Conservation (phyloP, 495 filamentous ascomycete genomes). For the Trichocladium antarcticum region DNA sequence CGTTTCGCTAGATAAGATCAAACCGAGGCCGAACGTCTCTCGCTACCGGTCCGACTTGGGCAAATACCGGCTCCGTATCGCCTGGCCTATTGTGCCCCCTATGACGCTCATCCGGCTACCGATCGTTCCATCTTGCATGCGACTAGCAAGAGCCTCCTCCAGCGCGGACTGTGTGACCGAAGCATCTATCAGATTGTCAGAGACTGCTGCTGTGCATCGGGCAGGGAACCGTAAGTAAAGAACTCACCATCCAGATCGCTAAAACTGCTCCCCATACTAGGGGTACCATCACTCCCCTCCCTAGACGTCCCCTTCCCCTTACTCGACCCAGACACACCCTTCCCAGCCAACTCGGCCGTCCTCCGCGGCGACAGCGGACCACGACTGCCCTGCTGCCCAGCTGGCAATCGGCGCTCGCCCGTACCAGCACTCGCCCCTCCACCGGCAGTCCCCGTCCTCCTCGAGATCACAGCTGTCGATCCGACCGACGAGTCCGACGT, state of each 20-base stretch:
- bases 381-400: neutral
- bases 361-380: constrained; percentile 42
- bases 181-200: constrained; percentile 47
- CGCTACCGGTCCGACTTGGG: constrained; percentile 23
- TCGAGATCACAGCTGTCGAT: constrained; percentile 40
- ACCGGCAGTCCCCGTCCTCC: constrained; percentile 3
- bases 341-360: constrained; percentile 44
- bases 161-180: constrained; percentile 89
- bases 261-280: constrained; percentile 96
- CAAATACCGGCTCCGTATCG: constrained; percentile 34
- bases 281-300: constrained; percentile 74
- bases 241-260: constrained; percentile 84
- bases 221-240: neutral
- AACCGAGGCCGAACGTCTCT: neutral
- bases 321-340: constrained; percentile 37
- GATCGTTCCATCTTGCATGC: constrained; percentile 73
- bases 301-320: constrained; percentile 41
- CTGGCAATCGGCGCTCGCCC: neutral
- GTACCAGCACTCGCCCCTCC: neutral
- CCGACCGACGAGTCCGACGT: constrained; percentile 52
- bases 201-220: no score
- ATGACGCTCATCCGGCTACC: constrained; percentile 75
- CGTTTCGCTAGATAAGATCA: no score
- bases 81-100: constrained; percentile 55
- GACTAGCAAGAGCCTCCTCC: constrained; percentile 85